A percentile compares a stretch with the other conserved stretches of the same genome.
Evolutionary conservation across 1,139 yeast species (phyloP).

Genomic region (Wickerhamomyces sp.): DNA sequence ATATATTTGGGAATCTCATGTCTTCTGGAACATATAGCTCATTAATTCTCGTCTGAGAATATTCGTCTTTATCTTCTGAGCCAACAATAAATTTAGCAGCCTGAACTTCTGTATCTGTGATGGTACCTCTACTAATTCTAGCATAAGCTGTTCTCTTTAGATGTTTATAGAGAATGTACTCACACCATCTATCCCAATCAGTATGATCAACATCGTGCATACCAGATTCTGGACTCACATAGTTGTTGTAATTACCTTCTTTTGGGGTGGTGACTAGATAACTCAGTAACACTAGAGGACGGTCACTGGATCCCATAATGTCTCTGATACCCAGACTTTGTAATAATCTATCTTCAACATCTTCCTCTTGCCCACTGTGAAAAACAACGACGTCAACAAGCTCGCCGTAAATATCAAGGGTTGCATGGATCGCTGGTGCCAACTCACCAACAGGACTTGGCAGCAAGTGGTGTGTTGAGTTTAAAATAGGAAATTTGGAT

Average conservation of each 20-base stretch:
- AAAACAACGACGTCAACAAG: conserved; percentile 88
- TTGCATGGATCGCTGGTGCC: conserved; percentile 97
- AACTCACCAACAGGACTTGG: conserved; percentile 98
- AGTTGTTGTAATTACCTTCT: conserved; percentile 86
- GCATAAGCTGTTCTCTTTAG: conserved; percentile 90
- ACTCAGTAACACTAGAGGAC: conserved; percentile 80
- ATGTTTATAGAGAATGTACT: conserved; percentile 84
- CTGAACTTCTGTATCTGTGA: conserved; percentile 95
- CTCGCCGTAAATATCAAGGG: conserved; percentile 85
- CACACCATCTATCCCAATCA: conserved; percentile 99
- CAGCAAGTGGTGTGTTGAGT: conserved; percentile 83
- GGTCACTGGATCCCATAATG: conserved; percentile 70
- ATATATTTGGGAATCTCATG: conserved; percentile 73
- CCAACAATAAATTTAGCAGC: conserved; percentile 83
- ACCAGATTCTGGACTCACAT: conserved; percentile 76
- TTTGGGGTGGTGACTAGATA: conserved; percentile 85
- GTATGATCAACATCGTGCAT: conserved; percentile 91
- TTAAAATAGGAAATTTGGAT: conserved; percentile 88
- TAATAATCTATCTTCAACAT: conserved; percentile 83
- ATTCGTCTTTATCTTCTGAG: conserved; percentile 40
- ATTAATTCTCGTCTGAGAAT: conserved; percentile 49
- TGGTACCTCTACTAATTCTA: conserved; percentile 85
- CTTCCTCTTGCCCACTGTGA: conserved; percentile 98
- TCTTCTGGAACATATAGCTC: conserved; percentile 57
- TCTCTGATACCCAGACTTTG: conserved; percentile 76